Evolutionary conservation across 768 basidiomycete genomes (phyloP).

Genomic region (Boletus tomentosulus): DNA sequence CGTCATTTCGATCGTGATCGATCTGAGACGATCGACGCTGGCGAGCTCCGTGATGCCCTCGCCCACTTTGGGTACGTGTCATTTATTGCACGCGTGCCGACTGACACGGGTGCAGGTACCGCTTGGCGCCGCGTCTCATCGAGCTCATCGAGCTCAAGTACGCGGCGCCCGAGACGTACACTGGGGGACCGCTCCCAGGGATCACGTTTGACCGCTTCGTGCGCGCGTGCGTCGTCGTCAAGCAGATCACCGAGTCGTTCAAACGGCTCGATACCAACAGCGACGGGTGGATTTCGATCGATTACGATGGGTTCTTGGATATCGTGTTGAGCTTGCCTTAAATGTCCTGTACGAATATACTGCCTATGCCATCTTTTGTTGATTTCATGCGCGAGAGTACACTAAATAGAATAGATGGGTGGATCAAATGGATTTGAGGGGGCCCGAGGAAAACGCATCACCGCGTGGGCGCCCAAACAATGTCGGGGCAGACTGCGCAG

Average conservation of each 20-base stretch:
- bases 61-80: slow-evolving; percentile 58
- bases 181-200: slow-evolving; percentile 41
- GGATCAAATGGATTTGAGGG: slow-evolving; percentile 15
- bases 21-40: slow-evolving; percentile 71
- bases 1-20: slow-evolving; percentile 80
- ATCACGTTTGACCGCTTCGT: slow-evolving; percentile 88
- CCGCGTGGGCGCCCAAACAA: slow-evolving; percentile 31
- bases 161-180: slow-evolving; percentile 38
- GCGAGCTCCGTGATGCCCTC: slow-evolving; percentile 67
- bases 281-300: slow-evolving; percentile 50
- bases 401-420: background rate
- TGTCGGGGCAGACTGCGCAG: slow-evolving; percentile 20
- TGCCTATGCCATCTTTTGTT: background rate
- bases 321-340: slow-evolving; percentile 45
- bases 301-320: slow-evolving; percentile 54
- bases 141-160: slow-evolving; percentile 74
- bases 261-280: slow-evolving; percentile 58
- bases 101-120: slow-evolving; percentile 42
- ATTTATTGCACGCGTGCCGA: too few species aligned
- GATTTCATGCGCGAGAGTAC: background rate
- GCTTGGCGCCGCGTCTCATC: slow-evolving; percentile 63
- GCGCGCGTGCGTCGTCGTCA: slow-evolving; percentile 78
- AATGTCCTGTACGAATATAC: slow-evolving; percentile 12
- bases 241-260: slow-evolving; percentile 74
- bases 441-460: slow-evolving; percentile 28